Evolutionary conservation across 345 rosid species (phyloP), one percentile per base, ranked within the genome.

Genomic region (Acer campestre): DNA sequence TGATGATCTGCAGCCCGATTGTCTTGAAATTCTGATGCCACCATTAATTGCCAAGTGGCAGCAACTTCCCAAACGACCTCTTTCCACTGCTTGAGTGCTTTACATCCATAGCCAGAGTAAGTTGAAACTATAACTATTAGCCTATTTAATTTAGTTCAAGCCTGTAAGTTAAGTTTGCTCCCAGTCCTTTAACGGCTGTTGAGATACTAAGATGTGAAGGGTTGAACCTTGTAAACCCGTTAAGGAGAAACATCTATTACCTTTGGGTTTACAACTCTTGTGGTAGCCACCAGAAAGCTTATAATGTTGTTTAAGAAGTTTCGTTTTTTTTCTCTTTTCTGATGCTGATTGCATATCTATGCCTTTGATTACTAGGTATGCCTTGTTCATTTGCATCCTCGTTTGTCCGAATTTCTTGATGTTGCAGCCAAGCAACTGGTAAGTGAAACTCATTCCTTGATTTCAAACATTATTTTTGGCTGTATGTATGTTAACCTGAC

Each of bases 31-130:
- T 82, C 73, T 97, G 89, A 94, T 97, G 98, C 98, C 98, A 27
- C 99, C 99, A 80, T 83, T 97, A 70, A 86, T 97, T 55, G 85
- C 92, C 74, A 94, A 97, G 88, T 97, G 98, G 98, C 97, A 93
- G 79, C 98, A 89, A 79, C 90, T 97, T 82, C 89, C 98, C 78
- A 88, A 97, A 91, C 83, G 99, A 97, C 78, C 89, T 97, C 58
- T 90, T 94, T 85, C 98, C 98, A n/a, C 82, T 97, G 83, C 88
- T 94, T 6, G 98, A 91, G 82, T 97, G 99, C 84, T 97, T 97
- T 84, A 92, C 99, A 71, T 94, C 97, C 70, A 89, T 97, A 80
- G 97, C 92, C 48, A 85, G 84, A 76, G 98, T 96, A 85, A 79
- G 93, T 77, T 70, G 22, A 72, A 75, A 61, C 12, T 74, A 27